Base-by-base conservation (phyloP, 768 basidiomycete species). In the Cystofilobasidium bisporidii region DNA sequence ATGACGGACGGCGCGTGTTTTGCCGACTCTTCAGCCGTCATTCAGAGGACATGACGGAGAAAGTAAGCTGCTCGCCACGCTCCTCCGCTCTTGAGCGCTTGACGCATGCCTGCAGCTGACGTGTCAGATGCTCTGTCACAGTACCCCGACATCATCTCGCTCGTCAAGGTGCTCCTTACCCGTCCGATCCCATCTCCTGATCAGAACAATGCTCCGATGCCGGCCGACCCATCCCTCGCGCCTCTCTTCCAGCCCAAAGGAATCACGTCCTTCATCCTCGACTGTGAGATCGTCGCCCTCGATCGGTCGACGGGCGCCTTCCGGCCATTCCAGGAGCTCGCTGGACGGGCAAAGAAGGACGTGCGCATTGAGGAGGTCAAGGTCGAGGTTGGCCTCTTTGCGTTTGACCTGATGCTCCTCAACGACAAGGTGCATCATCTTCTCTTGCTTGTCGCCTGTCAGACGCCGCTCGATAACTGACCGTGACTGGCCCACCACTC, bases 341-440 rank as follows among this genome's bases (percentile, higher is more conserved):
- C 89, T 0, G 88, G 86, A 71, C 82, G 91, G 65, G 86, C 89
- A 11, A 84, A 87, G 58, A 91, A 92, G 75, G 86, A 89, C 73
- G 91, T 92, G 38, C 78, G 83, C 65, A 76, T 89, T 9, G 81
- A 82, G 67, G 84, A 91, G 72, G 82, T 96, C 73, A 86, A 83
- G 70, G 82, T 93, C 48, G 77, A 84, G 30, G 89, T 94, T 0
- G 86, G 87, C n/a, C 82, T 94, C 2, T 93, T 83, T 75, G 86
- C 83, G 0, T 96, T 94, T 76, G 92, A 96, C 78, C 72, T 94
- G 68, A 88, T 96, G 89, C 85, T 85, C 73, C 79, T 90, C 57
- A 86, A 94, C 76, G 86, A 83, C 69, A 78, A 86, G 79, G 92
- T 89, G 70, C 76, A 84, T 74, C 36, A 18, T 11, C 10, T 9